Evolutionary conservation across 2,329 filamentous ascomycete genomes (phyloP).

Genomic region (Sporothrix pallida): DNA sequence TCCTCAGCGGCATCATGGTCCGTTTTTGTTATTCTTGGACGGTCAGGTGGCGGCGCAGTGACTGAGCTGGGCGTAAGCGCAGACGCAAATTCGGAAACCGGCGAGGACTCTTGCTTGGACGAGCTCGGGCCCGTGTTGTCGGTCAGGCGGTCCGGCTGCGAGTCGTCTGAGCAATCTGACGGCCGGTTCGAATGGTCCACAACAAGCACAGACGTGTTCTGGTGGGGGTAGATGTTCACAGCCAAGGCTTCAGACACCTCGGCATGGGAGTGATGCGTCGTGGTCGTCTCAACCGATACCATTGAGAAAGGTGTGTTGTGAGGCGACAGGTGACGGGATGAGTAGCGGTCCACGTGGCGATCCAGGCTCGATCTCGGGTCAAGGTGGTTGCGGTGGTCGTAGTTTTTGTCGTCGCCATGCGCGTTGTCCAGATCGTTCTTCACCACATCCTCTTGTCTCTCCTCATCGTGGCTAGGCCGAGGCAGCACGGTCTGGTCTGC

Average conservation of each 20-base stretch:
- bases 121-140: constrained; percentile 27
- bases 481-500: constrained; percentile 40
- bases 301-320: constrained; percentile 68
- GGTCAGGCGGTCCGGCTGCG: constrained; percentile 36
- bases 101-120: constrained; percentile 20
- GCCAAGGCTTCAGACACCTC: constrained; percentile 68
- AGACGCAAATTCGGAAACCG: constrained; percentile 39
- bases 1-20: constrained; percentile 47
- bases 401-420: constrained; percentile 41
- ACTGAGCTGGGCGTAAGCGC: constrained; percentile 20
- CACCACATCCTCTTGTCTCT: neutral
- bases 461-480: neutral
- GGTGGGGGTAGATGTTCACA: constrained; percentile 67
- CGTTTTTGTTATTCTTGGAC: constrained; percentile 28
- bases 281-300: constrained; percentile 66
- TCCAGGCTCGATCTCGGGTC: constrained; percentile 51
- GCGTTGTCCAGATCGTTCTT: constrained; percentile 44
- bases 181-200: constrained; percentile 62
- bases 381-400: constrained; percentile 36
- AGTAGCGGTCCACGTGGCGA: constrained; percentile 60
- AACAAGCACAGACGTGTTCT: constrained; percentile 68
- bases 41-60: neutral
- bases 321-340: constrained; percentile 58
- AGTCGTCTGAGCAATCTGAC: constrained; percentile 51
- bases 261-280: constrained; percentile 53